Evolutionary conservation across 495 filamentous ascomycete species (phyloP).

Genomic region (Penicillium subrubescens): DNA sequence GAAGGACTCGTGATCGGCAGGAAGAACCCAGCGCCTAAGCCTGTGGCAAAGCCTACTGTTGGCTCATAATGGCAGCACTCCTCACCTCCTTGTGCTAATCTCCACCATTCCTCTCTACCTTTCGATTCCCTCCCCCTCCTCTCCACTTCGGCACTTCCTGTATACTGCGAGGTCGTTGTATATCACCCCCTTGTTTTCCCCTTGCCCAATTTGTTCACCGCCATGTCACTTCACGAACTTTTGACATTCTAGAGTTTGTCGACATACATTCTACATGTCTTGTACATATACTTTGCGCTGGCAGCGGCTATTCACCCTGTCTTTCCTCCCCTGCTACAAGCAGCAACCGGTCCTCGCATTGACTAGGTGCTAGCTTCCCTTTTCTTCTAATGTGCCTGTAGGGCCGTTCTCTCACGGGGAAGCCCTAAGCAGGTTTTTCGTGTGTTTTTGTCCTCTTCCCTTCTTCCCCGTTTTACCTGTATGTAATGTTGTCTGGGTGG

Average conservation of each 20-base stretch:
- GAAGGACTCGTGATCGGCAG: slow-evolving; percentile 51
- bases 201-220: slow-evolving; percentile 5
- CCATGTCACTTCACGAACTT: slow-evolving; percentile 17
- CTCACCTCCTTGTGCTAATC: not conserved
- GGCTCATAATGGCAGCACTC: not conserved
- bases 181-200: slow-evolving; percentile 21
- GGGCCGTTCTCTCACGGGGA: not conserved
- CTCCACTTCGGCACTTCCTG: slow-evolving; percentile 20
- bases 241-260: slow-evolving; percentile 24
- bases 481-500: slow-evolving; percentile 31
- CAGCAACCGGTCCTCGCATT: not conserved
- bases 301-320: slow-evolving; percentile 1
- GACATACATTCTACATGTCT: slow-evolving; percentile 30
- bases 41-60: slow-evolving; percentile 8
- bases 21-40: slow-evolving; percentile 36
- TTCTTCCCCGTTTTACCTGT: slow-evolving; percentile 25
- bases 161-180: slow-evolving; percentile 28
- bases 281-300: slow-evolving; percentile 33
- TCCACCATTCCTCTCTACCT: not conserved
- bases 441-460: slow-evolving; percentile 4
- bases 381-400: slow-evolving; percentile 12
- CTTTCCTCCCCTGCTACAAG: not conserved
- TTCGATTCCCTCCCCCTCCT: not conserved
- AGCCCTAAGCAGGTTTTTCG: not conserved
- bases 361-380: not conserved